Percentiles rank a stretch among this genome's conserved stretches.
phyloP scores from a whole-genome alignment of 352 stramenopile species.

The Pythium phragmiticola region DNA sequence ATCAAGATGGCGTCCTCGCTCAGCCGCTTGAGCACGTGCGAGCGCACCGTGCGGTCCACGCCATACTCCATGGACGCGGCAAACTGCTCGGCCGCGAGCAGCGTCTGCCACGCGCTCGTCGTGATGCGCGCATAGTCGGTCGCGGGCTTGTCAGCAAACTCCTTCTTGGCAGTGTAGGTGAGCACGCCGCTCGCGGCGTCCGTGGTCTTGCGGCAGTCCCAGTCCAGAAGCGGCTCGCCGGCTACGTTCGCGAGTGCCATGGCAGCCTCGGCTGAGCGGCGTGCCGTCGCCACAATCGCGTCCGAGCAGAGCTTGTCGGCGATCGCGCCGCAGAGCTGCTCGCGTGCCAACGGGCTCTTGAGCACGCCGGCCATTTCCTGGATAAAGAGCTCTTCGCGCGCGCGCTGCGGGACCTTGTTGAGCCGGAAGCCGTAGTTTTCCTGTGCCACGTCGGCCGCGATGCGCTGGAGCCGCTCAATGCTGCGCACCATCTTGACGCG shows the following conservation, averaged over 20 bases:
- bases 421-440: slow-evolving; percentile 43
- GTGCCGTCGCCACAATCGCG: slow-evolving; percentile 23
- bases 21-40: slow-evolving; percentile 22
- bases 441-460: slow-evolving; percentile 40
- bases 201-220: slow-evolving; percentile 13
- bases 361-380: slow-evolving; percentile 22
- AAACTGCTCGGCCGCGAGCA: slow-evolving; percentile 16
- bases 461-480: slow-evolving; percentile 52
- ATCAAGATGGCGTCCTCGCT: slow-evolving; percentile 25
- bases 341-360: slow-evolving; percentile 8
- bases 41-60: slow-evolving; percentile 1
- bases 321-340: slow-evolving; percentile 18
- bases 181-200: slow-evolving; percentile 8
- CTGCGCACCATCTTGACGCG: slow-evolving; percentile 53
- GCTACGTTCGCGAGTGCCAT: neutral
- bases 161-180: slow-evolving; percentile 23
- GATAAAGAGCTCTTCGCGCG: slow-evolving; percentile 23
- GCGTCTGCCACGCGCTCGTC: slow-evolving; percentile 14
- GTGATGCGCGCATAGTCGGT: slow-evolving; percentile 13
- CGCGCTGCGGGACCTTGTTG: slow-evolving; percentile 8
- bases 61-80: slow-evolving; percentile 12
- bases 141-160: slow-evolving; percentile 2
- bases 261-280: slow-evolving; percentile 14
- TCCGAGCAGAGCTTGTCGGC: slow-evolving; percentile 23
- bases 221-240: slow-evolving; percentile 15